phyloP scores from a whole-genome alignment of 2,329 filamentous ascomycete genomes.

The Lachnellula occidentalis region DNA sequence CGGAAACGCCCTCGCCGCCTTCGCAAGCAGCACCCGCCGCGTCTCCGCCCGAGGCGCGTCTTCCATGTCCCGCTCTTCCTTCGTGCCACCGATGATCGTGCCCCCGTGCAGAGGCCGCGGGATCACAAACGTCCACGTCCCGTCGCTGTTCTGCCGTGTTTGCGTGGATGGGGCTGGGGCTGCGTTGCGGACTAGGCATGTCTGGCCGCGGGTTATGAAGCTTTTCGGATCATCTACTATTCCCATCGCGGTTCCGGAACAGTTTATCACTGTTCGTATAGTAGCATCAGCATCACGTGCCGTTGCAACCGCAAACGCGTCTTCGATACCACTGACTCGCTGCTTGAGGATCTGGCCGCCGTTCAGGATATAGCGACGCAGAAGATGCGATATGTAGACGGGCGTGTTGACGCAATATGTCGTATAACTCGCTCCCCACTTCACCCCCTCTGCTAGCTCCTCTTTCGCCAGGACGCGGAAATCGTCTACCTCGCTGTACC shows the following conservation, averaged over 20 bases:
- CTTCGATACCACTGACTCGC: conserved; percentile 25
- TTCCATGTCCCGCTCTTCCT: conserved; percentile 53
- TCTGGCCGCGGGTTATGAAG: conserved; percentile 43
- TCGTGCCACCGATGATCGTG: conserved; percentile 62
- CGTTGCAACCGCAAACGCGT: conserved; percentile 34
- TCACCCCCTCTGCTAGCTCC: conserved; percentile 33
- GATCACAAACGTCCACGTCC: conserved; percentile 57
- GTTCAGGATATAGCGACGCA: conserved; percentile 35
- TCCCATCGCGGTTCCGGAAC: conserved; percentile 34
- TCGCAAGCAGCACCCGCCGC: conserved; percentile 41
- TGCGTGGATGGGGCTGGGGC: conserved; percentile 40
- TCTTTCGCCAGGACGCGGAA: conserved; percentile 23
- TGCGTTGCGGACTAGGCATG: conserved; percentile 41
- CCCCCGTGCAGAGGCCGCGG: conserved; percentile 57
- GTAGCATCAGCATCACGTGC: conserved; percentile 14
- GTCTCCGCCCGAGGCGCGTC: conserved; percentile 42
- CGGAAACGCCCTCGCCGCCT: conserved; percentile 37
- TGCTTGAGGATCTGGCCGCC: conserved; percentile 31
- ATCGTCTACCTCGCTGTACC: conserved; percentile 33
- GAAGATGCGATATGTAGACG: conserved; percentile 37
- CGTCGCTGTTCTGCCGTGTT: conserved; percentile 58
- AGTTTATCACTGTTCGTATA: conserved; percentile 39
- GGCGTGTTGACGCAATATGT: conserved; percentile 39
- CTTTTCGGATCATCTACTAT: conserved; percentile 39
- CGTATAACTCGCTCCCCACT: conserved; percentile 34